Conservation (phyloP, 768 basidiomycete species). For the Dacryopinax primogenitus region DNA sequence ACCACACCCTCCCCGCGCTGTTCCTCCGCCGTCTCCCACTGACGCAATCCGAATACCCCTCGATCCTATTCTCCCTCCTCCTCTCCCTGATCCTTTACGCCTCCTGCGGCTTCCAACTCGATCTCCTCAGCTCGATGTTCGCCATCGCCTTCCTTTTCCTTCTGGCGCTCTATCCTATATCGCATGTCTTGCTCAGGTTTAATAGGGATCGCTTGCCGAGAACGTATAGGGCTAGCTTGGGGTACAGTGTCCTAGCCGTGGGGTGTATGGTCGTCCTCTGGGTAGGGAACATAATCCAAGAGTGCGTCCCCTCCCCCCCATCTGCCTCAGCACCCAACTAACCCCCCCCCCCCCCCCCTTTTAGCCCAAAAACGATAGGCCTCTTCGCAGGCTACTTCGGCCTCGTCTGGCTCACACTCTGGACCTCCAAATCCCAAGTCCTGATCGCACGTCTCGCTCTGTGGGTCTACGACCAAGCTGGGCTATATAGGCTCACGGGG, state of each 20-base stretch:
- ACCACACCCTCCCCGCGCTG: constrained; percentile 44
- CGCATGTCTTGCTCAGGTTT: constrained; percentile 48
- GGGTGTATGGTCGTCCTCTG: constrained; percentile 35
- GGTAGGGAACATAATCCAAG: constrained; percentile 46
- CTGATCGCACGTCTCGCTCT: constrained; percentile 40
- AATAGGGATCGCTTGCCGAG: constrained; percentile 49
- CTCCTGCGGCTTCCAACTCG: constrained; percentile 40
- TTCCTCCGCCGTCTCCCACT: constrained; percentile 39
- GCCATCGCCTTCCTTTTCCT: constrained; percentile 53
- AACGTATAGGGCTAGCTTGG: constrained; percentile 30
- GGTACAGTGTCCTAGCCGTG: constrained; percentile 33
- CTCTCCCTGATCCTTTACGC: constrained; percentile 47
- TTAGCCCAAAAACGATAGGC: constrained; percentile 9
- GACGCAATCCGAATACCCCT: constrained; percentile 42
- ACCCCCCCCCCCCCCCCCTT: not conserved
- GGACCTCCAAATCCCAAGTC: constrained; percentile 42
- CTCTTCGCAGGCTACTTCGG: constrained; percentile 54
- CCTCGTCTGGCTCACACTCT: constrained; percentile 38
- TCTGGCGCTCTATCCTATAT: constrained; percentile 51
- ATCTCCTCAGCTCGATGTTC: constrained; percentile 38
- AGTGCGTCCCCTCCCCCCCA: constrained; percentile 14
- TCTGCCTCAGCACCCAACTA: constrained; percentile 11
- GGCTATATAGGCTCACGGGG: constrained; percentile 31
- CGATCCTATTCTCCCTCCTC: constrained; percentile 38
- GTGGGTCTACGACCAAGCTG: constrained; percentile 52